phyloP scores from a whole-genome alignment of 75 land plant genomes.

The Cupressus sempervirens region DNA sequence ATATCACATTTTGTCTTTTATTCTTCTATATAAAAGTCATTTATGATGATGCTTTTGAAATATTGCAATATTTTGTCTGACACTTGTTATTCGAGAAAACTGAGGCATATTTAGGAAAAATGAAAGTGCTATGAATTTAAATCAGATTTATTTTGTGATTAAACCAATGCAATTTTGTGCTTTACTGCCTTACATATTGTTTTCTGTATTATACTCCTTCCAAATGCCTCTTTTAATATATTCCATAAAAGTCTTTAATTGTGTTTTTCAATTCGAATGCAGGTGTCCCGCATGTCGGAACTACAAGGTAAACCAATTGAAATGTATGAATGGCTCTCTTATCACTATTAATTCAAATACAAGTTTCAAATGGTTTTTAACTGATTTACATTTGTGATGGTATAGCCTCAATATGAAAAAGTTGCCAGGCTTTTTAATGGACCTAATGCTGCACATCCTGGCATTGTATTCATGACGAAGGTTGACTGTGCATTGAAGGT shows the following conservation, averaged over 20 bases:
- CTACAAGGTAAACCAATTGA: slow-evolving; percentile 61
- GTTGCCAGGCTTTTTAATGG: slow-evolving; percentile 98
- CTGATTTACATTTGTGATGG: slow-evolving; percentile 3
- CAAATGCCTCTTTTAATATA: background rate
- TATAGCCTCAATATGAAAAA: slow-evolving; percentile 91
- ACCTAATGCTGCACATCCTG: slow-evolving; percentile 81
- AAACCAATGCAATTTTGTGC: background rate
- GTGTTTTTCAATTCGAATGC: slow-evolving; percentile 6
- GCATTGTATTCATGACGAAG: slow-evolving; percentile 71
- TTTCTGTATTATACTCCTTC: background rate
- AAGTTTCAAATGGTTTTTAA: background rate
- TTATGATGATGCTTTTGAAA: background rate
- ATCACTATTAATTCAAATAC: background rate
- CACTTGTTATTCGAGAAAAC: background rate
- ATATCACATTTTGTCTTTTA: background rate
- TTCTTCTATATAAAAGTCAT: background rate
- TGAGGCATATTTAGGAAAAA: background rate
- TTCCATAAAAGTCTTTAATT: background rate
- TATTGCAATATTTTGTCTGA: background rate
- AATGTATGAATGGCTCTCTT: background rate
- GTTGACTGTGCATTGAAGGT: slow-evolving; percentile 95
- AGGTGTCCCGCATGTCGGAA: slow-evolving; percentile 99
- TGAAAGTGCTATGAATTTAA: background rate
- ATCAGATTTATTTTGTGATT: background rate
- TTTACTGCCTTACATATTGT: background rate